Base-by-base conservation (phyloP, 177 flowering plant species). In the Vitis hybrid region DNA sequence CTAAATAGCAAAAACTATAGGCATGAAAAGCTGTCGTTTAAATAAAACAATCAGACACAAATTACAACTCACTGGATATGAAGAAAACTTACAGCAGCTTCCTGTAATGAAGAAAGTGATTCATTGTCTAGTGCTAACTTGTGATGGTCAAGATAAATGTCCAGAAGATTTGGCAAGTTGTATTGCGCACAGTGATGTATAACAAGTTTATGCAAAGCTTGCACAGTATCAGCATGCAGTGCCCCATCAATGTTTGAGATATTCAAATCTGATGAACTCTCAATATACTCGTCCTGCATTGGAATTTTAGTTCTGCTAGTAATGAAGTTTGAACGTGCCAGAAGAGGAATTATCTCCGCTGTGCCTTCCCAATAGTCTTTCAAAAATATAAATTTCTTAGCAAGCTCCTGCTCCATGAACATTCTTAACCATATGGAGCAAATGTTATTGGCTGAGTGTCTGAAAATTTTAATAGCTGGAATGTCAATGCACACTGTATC, bases 111-210 rank as follows among this genome's bases (percentile, higher is more conserved):
- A 63, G 11, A 56, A 68, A 90, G 82, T 45, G 88, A 85, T 75
- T 78, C 85, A 57, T 79, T 79, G 76, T 92, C 91, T 3, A 77
- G 67, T 72, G 75, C 88, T 84, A 90, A 75, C 62, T 84, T 76
- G 71, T 88, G 92, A 79, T 81, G 84, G 57, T 90, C 97, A 74
- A 96, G 87, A 74, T 90, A 93, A 58, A 96, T 81, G 72, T 92
- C 97, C 75, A 96, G 80, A 79, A 96, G 88, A 70, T 86, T 84
- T 45, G 97, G 95, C 90, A 96, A 84, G 80, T 86, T 84, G 75
- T 86, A 74, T 68, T 77, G 82, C 20, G 79, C 83, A 74, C 95
- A 90, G 69, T 89, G 82, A 72, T 76, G 89, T 65, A 90, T 50
- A 50, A 93, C 55, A 71, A 92, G 80, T 75, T 81, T 90, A 75